Evolutionary conservation across 371 early-diverging fungal genomes (phyloP).

Genomic region (Mucor racemosus): DNA sequence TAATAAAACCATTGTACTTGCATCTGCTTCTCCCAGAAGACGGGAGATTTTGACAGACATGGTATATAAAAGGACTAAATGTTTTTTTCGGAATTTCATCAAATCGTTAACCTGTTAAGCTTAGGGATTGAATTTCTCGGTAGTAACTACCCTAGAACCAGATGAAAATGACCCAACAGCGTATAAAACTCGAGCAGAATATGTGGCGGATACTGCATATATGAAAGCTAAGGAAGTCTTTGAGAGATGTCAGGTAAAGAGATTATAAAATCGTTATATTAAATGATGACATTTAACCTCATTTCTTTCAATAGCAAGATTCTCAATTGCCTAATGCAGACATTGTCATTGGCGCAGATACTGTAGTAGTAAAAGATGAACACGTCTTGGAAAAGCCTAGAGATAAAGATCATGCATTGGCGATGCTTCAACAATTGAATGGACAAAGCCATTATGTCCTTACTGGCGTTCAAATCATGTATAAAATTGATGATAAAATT

Average conservation of each 20-base stretch:
- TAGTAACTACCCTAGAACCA: constrained; percentile 50
- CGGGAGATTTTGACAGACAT: constrained; percentile 74
- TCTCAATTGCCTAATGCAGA: constrained; percentile 44
- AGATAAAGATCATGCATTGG: constrained; percentile 56
- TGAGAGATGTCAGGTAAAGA: constrained; percentile 38
- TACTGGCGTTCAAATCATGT: constrained; percentile 67
- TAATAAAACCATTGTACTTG: constrained; percentile 69
- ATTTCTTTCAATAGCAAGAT: constrained; percentile 24
- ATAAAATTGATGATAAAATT: constrained; percentile 21
- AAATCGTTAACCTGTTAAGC: too few species aligned
- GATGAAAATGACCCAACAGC: constrained; percentile 41
- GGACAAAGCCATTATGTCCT: constrained; percentile 66
- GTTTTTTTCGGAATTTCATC: too few species aligned
- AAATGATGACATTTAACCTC: background rate
- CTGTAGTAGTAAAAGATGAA: constrained; percentile 69
- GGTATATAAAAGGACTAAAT: constrained; percentile 32
- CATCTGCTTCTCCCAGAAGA: constrained; percentile 84
- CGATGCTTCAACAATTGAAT: constrained; percentile 60
- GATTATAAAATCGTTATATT: background rate
- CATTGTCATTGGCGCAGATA: constrained; percentile 83
- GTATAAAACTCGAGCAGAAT: constrained; percentile 33
- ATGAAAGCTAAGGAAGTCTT: constrained; percentile 48
- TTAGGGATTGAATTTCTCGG: constrained; percentile 66
- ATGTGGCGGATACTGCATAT: constrained; percentile 44
- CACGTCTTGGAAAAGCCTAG: constrained; percentile 67